Conservation (phyloP, 202 grass and related monocot species). For the Brachypodium distachyon region DNA sequence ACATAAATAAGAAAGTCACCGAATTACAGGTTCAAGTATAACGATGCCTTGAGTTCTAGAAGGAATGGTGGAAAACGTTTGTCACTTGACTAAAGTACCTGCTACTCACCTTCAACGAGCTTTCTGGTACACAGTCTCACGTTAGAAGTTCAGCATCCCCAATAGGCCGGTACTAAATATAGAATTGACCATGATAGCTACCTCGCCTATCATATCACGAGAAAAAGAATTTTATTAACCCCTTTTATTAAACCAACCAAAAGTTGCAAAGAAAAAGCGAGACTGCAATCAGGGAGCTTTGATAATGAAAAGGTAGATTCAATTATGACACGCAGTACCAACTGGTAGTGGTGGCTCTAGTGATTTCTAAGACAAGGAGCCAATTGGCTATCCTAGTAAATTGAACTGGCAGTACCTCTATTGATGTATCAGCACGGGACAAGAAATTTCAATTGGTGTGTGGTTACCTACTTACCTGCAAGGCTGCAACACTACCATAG, state of each 20-base stretch:
- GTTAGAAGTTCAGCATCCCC: constrained; percentile 8
- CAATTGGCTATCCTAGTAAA: neutral
- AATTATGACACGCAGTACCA: too few species aligned
- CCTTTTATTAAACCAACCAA: neutral
- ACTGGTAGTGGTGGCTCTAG: too few species aligned
- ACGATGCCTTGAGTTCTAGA: neutral
- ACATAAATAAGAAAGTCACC: neutral
- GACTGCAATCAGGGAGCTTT: neutral
- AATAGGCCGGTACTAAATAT: neutral
- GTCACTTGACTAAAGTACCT: neutral
- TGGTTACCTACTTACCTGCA: neutral
- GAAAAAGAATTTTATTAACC: neutral
- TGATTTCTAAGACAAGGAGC: neutral
- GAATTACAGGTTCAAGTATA: neutral
- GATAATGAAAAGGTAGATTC: too few species aligned
- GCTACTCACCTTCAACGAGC: constrained; percentile 23
- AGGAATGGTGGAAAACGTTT: neutral
- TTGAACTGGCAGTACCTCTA: constrained; percentile 6
- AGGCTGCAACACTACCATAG: neutral
- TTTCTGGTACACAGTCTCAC: constrained; percentile 17
- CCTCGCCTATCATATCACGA: constrained; percentile 19
- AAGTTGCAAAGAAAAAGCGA: neutral
- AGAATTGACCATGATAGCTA: constrained; percentile 12
- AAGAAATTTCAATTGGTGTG: neutral
- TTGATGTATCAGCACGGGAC: neutral